phyloP scores from a whole-genome alignment of 2,329 filamentous ascomycete species.

The Pleomassaria siparia region DNA sequence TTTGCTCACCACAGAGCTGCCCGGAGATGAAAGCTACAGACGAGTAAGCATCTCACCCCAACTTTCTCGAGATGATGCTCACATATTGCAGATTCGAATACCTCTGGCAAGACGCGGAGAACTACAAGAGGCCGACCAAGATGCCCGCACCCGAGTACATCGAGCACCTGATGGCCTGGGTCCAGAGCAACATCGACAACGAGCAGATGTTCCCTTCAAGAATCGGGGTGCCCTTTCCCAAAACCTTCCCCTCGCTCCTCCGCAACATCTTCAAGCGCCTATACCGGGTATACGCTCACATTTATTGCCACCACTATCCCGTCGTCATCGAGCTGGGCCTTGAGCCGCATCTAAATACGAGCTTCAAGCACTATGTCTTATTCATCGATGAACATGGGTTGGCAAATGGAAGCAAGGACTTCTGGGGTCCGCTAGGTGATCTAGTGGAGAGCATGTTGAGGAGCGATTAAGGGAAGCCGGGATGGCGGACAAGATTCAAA shows the following conservation, averaged over 20 bases:
- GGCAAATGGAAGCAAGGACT: conserved; percentile 85
- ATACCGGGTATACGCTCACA: conserved; percentile 95
- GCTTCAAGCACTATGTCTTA: conserved; percentile 99
- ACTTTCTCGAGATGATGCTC: background rate
- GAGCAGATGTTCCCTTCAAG: conserved; percentile 92
- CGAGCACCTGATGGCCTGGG: conserved; percentile 96
- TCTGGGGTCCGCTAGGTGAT: conserved; percentile 93
- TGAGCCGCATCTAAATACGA: conserved; percentile 96
- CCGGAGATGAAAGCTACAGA: conserved; percentile 99
- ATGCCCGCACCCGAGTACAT: conserved; percentile 98
- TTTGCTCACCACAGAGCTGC: conserved; percentile 95
- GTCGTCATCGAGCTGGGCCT: conserved; percentile 93
- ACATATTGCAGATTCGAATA: conserved; percentile 77
- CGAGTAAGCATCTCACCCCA: conserved; percentile 63
- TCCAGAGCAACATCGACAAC: conserved; percentile 93
- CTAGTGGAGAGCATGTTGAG: conserved; percentile 96
- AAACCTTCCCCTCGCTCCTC: conserved; percentile 87
- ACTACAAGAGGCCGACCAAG: conserved; percentile 94
- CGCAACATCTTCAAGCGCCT: conserved; percentile 99
- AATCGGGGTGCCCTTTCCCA: conserved; percentile 91
- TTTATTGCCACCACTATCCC: conserved; percentile 98
- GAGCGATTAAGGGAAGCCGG: conserved; percentile 64
- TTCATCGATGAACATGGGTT: conserved; percentile 97
- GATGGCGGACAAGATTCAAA: background rate
- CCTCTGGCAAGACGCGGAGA: conserved; percentile 94